These are phyloP conservation scores for Kazachstania taianensis DNA, from an alignment of 805 yeast genomes.

Conservation along the genomic window DNA sequence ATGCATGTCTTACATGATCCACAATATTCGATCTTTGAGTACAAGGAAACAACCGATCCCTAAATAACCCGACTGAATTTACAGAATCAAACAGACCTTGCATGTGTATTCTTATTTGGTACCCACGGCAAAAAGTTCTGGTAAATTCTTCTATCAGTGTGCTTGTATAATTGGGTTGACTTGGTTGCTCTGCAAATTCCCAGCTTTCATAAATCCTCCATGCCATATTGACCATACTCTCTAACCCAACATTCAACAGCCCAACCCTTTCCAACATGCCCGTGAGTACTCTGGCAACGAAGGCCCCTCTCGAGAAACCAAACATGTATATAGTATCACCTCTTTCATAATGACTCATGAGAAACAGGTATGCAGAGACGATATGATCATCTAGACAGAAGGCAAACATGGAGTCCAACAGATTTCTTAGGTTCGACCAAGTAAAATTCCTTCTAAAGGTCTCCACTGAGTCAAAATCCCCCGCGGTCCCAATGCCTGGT, in stretches of 20 bases:
- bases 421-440: constrained; percentile 14
- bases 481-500: constrained; percentile 54
- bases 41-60: constrained; percentile 50
- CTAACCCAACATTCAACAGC: constrained; percentile 43
- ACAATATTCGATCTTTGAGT: constrained; percentile 42
- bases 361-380: constrained; percentile 43
- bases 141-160: constrained; percentile 45
- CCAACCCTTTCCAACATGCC: constrained; percentile 64
- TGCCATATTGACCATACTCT: constrained; percentile 46
- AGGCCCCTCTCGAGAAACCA: constrained; percentile 60
- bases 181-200: constrained; percentile 51
- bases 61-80: constrained; percentile 51
- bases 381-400: constrained; percentile 47
- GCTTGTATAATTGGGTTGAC: constrained; percentile 33
- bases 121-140: constrained; percentile 40
- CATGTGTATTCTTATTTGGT: constrained; percentile 38
- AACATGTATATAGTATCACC: constrained; percentile 47
- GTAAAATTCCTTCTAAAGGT: constrained; percentile 14
- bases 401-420: constrained; percentile 41
- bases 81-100: constrained; percentile 66
- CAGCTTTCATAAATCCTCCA: constrained; percentile 54
- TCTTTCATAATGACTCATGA: constrained; percentile 37
- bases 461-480: constrained; percentile 31
- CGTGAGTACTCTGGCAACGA: constrained; percentile 51
- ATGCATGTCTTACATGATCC: constrained; percentile 55